Evolutionary conservation across 208 protist species (phyloP), one percentile per base, ranked within the genome.

Genomic region (Balamuthia mandrillaris): DNA sequence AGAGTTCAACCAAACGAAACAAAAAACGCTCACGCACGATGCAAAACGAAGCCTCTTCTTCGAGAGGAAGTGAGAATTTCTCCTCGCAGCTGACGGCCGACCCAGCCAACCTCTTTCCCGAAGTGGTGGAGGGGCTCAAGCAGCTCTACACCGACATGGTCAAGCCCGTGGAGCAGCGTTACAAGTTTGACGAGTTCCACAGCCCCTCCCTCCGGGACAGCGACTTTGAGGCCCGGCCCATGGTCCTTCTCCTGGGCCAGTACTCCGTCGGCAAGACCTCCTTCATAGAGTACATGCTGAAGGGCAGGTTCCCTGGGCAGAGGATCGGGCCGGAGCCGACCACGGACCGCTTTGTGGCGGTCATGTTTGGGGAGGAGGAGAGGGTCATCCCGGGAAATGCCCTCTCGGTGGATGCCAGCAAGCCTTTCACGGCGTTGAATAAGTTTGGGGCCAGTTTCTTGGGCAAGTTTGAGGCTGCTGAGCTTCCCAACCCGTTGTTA

Each of bases 211-310:
- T 92, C 7, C 54, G 37, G 29, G 89, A 93, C 49, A 42, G 66
- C 24, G 90, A 92, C 70, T 88, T 92, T 63, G 78, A 89, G 27
- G 88, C 90, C 42, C 89, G 89, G 54, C 90, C 90, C 47, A 70
- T 87, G 83, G 89, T 92, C 4, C 29, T 92, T 7, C 61, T 93
- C 27, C n/a, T 92, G 1, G 90, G 90, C 24, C 91, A 93, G 81
- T 93, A 95, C 41, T 92, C 89, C 16, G 85, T 83, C n/a, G 92
- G 96, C 63, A 98, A 97, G 86, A 97, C 95, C 24, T 95, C 95
- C 3, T 98, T 98, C 85, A 97, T 98, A 87, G 95, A 96, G 68
- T 97, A 96, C 84, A 82, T 97, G 39, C 82, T 97, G 45, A 95
- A 95, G 52, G 85, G 88, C 56, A 88, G 95, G 10, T 91, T 93